Conservation (phyloP, 176 grass and related monocot genomes). For the Triticum monococcum region DNA sequence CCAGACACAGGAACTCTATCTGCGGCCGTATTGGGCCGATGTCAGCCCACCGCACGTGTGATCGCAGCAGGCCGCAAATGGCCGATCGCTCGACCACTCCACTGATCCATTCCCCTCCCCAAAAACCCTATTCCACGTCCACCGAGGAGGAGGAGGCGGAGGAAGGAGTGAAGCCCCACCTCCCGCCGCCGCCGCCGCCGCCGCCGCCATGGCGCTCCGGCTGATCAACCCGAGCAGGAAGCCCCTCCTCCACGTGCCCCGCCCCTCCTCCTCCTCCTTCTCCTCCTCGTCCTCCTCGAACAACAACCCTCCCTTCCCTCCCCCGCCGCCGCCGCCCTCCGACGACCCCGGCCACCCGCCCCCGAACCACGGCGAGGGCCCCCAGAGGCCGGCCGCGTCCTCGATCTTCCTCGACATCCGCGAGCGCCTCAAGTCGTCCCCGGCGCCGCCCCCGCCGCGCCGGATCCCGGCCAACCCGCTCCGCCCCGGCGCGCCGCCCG, state of each 20-base stretch:
- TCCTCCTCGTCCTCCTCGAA: neutral
- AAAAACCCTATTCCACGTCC: slow-evolving; percentile 29
- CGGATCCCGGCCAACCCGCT: slow-evolving; percentile 33
- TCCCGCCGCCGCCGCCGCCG: slow-evolving; percentile 1
- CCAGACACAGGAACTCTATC: neutral
- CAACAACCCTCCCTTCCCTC: slow-evolving; percentile 10
- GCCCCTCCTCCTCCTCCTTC: slow-evolving; percentile 27
- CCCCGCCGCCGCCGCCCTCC: slow-evolving; percentile 5
- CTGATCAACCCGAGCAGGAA: slow-evolving; percentile 21
- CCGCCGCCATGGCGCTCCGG: slow-evolving; percentile 51
- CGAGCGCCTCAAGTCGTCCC: slow-evolving; percentile 37
- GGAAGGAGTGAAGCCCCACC: neutral
- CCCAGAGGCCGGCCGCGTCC: neutral
- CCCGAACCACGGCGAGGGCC: neutral
- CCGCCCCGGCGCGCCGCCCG: slow-evolving; percentile 13
- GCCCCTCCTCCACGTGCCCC: neutral
- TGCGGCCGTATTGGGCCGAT: neutral
- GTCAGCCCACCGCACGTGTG: neutral
- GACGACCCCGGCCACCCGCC: neutral
- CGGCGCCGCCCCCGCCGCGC: neutral
- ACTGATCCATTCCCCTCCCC: neutral
- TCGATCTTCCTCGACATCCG: slow-evolving; percentile 48
- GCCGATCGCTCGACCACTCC: neutral
- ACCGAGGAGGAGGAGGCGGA: neutral
- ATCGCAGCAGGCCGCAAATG: neutral